A percentile compares a stretch with the other conserved stretches of the same genome.
Conservation (phyloP, 2,329 filamentous ascomycete species). For the Hypoxylon sp. region DNA sequence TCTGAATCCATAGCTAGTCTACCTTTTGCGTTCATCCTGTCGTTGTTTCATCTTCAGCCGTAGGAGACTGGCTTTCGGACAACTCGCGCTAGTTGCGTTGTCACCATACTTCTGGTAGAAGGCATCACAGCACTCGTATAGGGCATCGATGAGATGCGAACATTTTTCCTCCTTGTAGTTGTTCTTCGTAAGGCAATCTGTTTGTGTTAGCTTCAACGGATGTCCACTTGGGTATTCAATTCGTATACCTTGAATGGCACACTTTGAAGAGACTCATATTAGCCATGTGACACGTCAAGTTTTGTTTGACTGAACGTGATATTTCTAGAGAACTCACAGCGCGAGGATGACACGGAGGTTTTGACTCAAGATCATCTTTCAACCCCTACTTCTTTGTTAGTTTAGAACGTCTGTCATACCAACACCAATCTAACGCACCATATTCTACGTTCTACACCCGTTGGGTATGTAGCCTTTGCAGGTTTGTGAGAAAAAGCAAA, state of each 20-base stretch:
- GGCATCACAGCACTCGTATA: conserved; percentile 93
- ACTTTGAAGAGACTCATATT: conserved; percentile 64
- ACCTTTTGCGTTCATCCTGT: conserved; percentile 56
- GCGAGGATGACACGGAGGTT: conserved; percentile 87
- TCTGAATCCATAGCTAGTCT: conserved; percentile 1
- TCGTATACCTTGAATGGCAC: conserved; percentile 85
- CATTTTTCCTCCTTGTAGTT: conserved; percentile 90
- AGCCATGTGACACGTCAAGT: conserved; percentile 9
- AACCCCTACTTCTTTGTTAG: conserved; percentile 54
- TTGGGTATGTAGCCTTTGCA: neutral
- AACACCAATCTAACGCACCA: conserved; percentile 40
- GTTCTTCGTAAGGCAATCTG: conserved; percentile 88
- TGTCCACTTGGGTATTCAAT: neutral
- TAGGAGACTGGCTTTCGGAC: conserved; percentile 85
- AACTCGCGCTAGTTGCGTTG: conserved; percentile 82
- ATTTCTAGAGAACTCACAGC: conserved; percentile 71
- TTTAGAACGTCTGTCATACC: neutral
- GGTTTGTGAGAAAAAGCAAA: neutral
- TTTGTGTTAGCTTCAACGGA: conserved; percentile 36
- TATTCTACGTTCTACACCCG: conserved; percentile 23
- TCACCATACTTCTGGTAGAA: conserved; percentile 89
- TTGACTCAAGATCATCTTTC: conserved; percentile 79
- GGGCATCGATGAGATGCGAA: conserved; percentile 80
- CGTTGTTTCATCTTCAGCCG: conserved; percentile 88
- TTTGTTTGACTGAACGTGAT: neutral